These are phyloP conservation scores for Tothia fuscella DNA, from an alignment of 2,329 filamentous ascomycete species.

Conservation along the genomic window DNA sequence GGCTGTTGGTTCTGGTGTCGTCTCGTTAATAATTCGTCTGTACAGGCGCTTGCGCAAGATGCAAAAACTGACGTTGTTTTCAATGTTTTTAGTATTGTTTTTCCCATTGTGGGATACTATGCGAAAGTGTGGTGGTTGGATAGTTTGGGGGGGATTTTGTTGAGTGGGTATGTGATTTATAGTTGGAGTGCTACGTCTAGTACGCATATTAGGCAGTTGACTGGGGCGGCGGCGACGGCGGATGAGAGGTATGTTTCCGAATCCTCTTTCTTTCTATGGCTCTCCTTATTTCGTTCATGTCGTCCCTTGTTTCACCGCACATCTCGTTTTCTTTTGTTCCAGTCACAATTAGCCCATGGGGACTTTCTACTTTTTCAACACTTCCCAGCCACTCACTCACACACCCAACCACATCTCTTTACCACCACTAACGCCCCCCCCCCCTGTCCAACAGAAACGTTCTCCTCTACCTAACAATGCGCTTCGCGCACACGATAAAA, in stretches of 20 bases:
- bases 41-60: conserved; percentile 64
- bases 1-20: conserved; percentile 81
- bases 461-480: conserved; percentile 82
- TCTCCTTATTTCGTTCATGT: too few species aligned
- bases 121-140: conserved; percentile 75
- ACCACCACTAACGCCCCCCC: too few species aligned
- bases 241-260: too few species aligned
- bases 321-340: too few species aligned
- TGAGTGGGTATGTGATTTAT: conserved; percentile 68
- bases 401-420: too few species aligned
- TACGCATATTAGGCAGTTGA: conserved; percentile 69
- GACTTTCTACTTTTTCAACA: too few species aligned
- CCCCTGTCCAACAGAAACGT: too few species aligned
- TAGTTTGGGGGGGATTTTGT: conserved; percentile 61
- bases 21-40: conserved; percentile 71
- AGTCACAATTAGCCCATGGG: too few species aligned
- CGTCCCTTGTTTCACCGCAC: too few species aligned
- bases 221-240: conserved; percentile 64
- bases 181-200: conserved; percentile 66
- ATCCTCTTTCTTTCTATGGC: too few species aligned
- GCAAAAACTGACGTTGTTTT: conserved; percentile 72
- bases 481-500: conserved; percentile 77
- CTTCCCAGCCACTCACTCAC: too few species aligned
- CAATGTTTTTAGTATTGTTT: conserved; percentile 80
- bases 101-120: conserved; percentile 69